phyloP scores from a whole-genome alignment of 768 basidiomycete genomes.

The Mycena epipterygia region DNA sequence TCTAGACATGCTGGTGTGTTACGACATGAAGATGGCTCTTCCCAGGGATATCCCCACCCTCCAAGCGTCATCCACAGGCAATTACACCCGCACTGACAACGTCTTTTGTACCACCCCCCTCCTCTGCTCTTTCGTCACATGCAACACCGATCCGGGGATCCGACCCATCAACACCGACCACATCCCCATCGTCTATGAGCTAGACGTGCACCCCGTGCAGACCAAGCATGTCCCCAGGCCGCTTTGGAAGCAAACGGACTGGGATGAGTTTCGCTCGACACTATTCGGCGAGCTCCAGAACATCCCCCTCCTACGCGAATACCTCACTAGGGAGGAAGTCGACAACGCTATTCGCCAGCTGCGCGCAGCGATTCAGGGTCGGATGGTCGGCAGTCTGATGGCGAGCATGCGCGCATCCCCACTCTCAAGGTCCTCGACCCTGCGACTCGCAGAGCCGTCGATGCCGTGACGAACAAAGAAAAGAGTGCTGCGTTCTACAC shows the following conservation, averaged over 20 bases:
- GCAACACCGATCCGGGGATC: conserved; percentile 37
- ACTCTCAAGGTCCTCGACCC: conserved; percentile 30
- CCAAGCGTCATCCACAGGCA: conserved; percentile 41
- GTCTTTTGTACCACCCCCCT: conserved; percentile 49
- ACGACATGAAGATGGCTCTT: conserved; percentile 51
- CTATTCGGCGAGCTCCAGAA: conserved; percentile 23
- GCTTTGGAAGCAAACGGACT: conserved; percentile 49
- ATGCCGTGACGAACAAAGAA: conserved; percentile 38
- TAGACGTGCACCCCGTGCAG: conserved; percentile 43
- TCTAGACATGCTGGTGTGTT: conserved; percentile 38
- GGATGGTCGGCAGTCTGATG: conserved; percentile 40
- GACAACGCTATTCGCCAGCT: conserved; percentile 21
- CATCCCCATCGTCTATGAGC: conserved; percentile 48
- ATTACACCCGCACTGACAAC: conserved; percentile 58
- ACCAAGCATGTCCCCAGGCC: background rate
- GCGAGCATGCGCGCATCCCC: conserved; percentile 43
- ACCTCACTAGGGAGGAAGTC: conserved; percentile 6
- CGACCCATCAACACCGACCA: conserved; percentile 52
- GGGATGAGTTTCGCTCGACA: conserved; percentile 43
- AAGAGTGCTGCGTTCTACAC: conserved; percentile 40
- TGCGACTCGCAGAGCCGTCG: background rate
- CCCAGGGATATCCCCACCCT: conserved; percentile 53
- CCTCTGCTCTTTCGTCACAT: conserved; percentile 39
- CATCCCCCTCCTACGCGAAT: background rate
- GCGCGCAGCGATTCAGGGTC: conserved; percentile 31